phyloP scores from a whole-genome alignment of 345 rosid genomes.

The Clarkia xantiana region DNA sequence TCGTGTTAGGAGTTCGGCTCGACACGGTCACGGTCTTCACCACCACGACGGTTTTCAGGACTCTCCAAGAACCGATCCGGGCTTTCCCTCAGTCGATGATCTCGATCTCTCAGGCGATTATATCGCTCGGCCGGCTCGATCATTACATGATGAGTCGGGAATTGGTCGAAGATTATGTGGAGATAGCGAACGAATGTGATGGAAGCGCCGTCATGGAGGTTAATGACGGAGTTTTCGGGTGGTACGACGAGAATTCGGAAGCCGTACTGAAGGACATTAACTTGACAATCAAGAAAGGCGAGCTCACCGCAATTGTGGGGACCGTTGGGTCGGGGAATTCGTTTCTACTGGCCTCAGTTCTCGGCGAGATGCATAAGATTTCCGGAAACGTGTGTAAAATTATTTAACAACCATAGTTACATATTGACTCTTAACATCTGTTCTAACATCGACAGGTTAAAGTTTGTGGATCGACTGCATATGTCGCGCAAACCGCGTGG shows the following conservation, averaged over 20 bases:
- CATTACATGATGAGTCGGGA: slow-evolving; percentile 70
- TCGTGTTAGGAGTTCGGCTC: slow-evolving; percentile 48
- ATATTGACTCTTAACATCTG: no score
- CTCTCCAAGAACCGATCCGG: slow-evolving; percentile 87
- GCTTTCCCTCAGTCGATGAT: slow-evolving; percentile 86
- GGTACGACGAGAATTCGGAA: slow-evolving; percentile 63
- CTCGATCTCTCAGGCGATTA: slow-evolving; percentile 82
- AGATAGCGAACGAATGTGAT: slow-evolving; percentile 39
- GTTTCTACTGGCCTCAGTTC: slow-evolving; percentile 67
- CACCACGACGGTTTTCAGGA: slow-evolving; percentile 67
- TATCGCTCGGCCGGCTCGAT: slow-evolving; percentile 72
- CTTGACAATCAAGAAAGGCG: slow-evolving; percentile 54
- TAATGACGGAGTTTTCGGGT: slow-evolving; percentile 50
- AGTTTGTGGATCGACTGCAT: slow-evolving; percentile 71
- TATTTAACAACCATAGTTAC: no score
- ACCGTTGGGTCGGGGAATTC: slow-evolving; percentile 93
- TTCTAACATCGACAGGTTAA: slow-evolving; percentile 28
- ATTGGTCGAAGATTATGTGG: slow-evolving; percentile 41
- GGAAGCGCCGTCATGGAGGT: slow-evolving; percentile 50
- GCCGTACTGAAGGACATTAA: slow-evolving; percentile 44
- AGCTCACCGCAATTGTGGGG: slow-evolving; percentile 79
- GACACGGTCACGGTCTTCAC: slow-evolving; percentile 88
- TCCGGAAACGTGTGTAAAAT: slow-evolving; percentile 64
- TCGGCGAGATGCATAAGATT: slow-evolving; percentile 89
- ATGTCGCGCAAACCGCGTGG: slow-evolving; percentile 96